Evolutionary conservation across 2,329 filamentous ascomycete species (phyloP).

Genomic region (Kalmusia sp.): DNA sequence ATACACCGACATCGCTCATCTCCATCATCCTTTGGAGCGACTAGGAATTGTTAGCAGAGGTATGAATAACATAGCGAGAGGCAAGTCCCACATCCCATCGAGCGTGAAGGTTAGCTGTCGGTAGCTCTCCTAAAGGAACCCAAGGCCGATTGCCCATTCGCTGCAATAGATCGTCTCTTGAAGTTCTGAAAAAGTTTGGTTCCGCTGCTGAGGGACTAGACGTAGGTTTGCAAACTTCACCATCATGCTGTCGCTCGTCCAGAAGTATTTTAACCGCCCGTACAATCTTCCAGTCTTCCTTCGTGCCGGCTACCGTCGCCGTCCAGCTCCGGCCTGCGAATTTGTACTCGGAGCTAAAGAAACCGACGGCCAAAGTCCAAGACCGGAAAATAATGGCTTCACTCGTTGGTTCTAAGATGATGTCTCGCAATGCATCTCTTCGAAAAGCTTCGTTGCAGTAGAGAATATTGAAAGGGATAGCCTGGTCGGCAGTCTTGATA

Average conservation of each 20-base stretch:
- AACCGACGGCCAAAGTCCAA: slow-evolving; percentile 31
- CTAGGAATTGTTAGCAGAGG: no score
- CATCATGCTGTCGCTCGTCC: neutral
- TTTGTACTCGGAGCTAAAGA: slow-evolving; percentile 18
- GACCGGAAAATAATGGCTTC: slow-evolving; percentile 32
- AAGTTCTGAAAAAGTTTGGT: neutral
- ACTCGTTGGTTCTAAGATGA: slow-evolving; percentile 15
- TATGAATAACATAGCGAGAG: no score
- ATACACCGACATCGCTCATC: slow-evolving; percentile 44
- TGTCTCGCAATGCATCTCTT: slow-evolving; percentile 7
- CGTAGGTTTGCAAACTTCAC: neutral
- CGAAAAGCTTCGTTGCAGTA: slow-evolving; percentile 35
- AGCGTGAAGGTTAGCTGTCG: slow-evolving; percentile 23
- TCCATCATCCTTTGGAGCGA: slow-evolving; percentile 42
- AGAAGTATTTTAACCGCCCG: slow-evolving; percentile 8
- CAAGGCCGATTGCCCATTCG: slow-evolving; percentile 9
- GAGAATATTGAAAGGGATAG: slow-evolving; percentile 24
- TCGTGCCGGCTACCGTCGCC: slow-evolving; percentile 20
- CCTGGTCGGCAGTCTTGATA: slow-evolving; percentile 17
- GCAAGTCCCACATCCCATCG: no score
- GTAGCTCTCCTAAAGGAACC: slow-evolving; percentile 8
- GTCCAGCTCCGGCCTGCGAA: slow-evolving; percentile 27
- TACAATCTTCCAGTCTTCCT: slow-evolving; percentile 26
- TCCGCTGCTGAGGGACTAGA: neutral
- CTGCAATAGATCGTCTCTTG: neutral